A percentile compares a stretch with the other conserved stretches of the same genome.
Conservation (phyloP, 257 asterid genomes). For the Nicotiana undulata region DNA sequence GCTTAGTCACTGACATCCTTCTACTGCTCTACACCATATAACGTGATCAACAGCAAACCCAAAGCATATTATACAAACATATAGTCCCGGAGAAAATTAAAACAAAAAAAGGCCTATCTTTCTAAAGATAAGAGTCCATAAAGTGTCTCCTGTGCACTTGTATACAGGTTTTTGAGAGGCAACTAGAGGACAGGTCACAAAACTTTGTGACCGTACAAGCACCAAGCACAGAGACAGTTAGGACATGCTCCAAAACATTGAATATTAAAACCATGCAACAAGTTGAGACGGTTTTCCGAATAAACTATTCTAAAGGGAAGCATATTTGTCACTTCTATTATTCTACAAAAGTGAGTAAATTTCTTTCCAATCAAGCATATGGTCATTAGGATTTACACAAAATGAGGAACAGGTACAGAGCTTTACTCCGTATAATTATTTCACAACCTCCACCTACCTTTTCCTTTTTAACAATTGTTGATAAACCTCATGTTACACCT, state of each 20-base stretch:
- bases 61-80: neutral
- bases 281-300: neutral
- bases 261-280: neutral
- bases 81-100: neutral
- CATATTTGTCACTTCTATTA: neutral
- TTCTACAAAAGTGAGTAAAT: neutral
- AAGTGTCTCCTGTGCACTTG: neutral
- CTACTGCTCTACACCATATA: neutral
- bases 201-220: neutral
- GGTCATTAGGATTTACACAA: neutral
- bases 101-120: neutral
- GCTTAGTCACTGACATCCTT: neutral
- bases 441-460: neutral
- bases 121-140: neutral
- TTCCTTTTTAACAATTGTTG: neutral
- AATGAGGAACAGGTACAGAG: neutral
- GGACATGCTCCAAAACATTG: neutral
- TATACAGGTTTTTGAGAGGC: neutral
- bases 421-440: neutral
- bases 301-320: neutral
- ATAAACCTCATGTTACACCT: neutral
- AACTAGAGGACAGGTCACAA: neutral
- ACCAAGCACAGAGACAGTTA: neutral
- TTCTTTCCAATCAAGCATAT: neutral
- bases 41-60: neutral